A percentile compares a stretch with the other conserved stretches of the same genome.
Evolutionary conservation across 2,329 filamentous ascomycete genomes (phyloP).

Genomic region (Neopestalotiopsis sp.): DNA sequence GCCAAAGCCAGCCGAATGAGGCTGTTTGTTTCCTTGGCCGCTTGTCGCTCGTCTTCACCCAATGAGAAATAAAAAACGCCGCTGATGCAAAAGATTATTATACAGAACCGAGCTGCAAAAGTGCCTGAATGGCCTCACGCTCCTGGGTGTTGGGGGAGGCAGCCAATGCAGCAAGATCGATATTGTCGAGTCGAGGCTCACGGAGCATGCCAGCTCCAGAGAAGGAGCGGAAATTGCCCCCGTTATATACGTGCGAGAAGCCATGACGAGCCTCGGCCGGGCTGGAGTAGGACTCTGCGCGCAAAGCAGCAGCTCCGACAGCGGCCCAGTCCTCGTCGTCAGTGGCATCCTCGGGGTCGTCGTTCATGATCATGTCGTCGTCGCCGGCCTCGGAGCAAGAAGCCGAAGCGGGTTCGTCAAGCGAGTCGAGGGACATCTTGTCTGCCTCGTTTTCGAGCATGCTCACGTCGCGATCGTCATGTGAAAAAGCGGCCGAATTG

Average conservation of each 20-base stretch:
- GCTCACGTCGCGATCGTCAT: conserved; percentile 69
- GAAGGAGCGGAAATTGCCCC: conserved; percentile 51
- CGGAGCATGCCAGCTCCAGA: conserved; percentile 60
- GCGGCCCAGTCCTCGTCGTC: conserved; percentile 97
- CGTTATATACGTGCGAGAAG: conserved; percentile 56
- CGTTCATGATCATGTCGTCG: conserved; percentile 68
- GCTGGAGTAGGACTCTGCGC: conserved; percentile 68
- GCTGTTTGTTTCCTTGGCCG: conserved; percentile 26
- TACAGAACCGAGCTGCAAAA: conserved; percentile 81
- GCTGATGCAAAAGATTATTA: conserved; percentile 61
- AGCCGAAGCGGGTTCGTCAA: conserved; percentile 71
- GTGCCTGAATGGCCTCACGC: conserved; percentile 80
- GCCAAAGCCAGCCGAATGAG: conserved; percentile 29
- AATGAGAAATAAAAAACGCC: conserved; percentile 50
- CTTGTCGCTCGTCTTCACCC: conserved; percentile 21
- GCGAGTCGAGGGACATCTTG: conserved; percentile 85
- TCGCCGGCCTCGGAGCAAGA: conserved; percentile 79
- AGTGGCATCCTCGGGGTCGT: conserved; percentile 84
- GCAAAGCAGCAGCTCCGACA: conserved; percentile 84
- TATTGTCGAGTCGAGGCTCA: conserved; percentile 55
- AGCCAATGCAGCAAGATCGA: conserved; percentile 58
- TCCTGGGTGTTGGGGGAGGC: conserved; percentile 72
- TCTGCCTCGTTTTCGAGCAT: conserved; percentile 88
- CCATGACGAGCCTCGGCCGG: conserved; percentile 61
- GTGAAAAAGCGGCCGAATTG: conserved; percentile 77